These are phyloP conservation scores for Hsuehochloa calcarea DNA, from an alignment of 176 grass and related monocot genomes.

Conservation along the genomic window DNA sequence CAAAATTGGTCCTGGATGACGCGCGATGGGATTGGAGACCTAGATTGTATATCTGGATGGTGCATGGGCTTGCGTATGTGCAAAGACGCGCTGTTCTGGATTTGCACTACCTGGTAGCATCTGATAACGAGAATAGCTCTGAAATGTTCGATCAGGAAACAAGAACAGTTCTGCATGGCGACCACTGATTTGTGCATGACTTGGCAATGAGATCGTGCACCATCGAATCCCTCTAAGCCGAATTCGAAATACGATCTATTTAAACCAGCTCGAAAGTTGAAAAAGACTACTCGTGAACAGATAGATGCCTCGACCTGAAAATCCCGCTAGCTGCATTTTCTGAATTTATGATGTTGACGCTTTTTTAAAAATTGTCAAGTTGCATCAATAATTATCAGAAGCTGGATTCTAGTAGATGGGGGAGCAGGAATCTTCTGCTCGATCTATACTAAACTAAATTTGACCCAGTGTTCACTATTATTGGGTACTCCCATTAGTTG, in stretches of 20 bases:
- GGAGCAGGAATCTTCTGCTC: conserved; percentile 28
- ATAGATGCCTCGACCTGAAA: conserved; percentile 11
- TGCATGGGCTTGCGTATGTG: neutral
- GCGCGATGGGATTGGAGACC: neutral
- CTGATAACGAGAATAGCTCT: neutral
- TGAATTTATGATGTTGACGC: neutral
- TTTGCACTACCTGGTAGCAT: neutral
- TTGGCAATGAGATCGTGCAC: neutral
- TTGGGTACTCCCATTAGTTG: conserved; percentile 16
- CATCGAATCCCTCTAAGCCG: neutral
- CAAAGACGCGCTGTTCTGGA: neutral
- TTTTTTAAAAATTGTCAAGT: neutral
- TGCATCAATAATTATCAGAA: neutral
- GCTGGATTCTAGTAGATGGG: conserved; percentile 27
- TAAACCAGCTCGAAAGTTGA: neutral
- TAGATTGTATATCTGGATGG: neutral
- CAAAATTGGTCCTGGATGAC: no score
- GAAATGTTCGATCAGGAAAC: neutral
- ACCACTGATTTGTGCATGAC: neutral
- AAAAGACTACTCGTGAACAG: neutral
- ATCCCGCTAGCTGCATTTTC: neutral
- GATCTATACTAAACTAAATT: neutral
- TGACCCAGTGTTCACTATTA: conserved; percentile 15
- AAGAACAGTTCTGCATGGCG: neutral
- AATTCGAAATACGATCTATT: no score